Percentiles rank a stretch among this genome's conserved stretches.
phyloP scores from a whole-genome alignment of 129 eudicot genomes.

The Pulicaria dysenterica region DNA sequence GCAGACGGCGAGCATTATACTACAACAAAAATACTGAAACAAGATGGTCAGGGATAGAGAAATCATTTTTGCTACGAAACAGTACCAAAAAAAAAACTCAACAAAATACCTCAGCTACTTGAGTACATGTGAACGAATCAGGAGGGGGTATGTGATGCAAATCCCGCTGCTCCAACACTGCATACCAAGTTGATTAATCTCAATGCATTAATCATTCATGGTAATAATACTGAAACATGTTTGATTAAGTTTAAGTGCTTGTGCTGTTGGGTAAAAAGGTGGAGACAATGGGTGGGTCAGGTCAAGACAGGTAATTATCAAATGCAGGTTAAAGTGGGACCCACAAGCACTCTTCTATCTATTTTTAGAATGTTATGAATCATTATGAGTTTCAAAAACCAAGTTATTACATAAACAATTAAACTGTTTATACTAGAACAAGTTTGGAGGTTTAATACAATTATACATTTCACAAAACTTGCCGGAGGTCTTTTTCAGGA shows the following conservation, averaged over 20 bases:
- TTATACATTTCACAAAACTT: too few species aligned
- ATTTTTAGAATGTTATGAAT: too few species aligned
- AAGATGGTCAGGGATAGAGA: not conserved
- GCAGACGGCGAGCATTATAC: slow-evolving; percentile 19
- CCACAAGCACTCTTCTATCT: too few species aligned
- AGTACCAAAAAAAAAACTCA: slow-evolving; percentile 6
- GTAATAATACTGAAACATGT: not conserved
- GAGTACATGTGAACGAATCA: slow-evolving; percentile 63
- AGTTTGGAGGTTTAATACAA: too few species aligned
- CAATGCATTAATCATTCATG: not conserved
- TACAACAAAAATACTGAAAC: slow-evolving; percentile 9
- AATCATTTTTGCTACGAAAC: slow-evolving; percentile 2
- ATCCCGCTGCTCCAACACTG: slow-evolving; percentile 98
- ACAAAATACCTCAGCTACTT: slow-evolving; percentile 53
- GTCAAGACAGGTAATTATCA: too few species aligned
- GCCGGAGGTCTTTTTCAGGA: too few species aligned
- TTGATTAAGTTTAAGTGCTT: not conserved
- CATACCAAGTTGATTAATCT: slow-evolving; percentile 30
- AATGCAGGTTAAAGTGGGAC: too few species aligned
- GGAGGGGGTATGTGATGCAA: slow-evolving; percentile 91
- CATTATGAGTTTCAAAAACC: too few species aligned
- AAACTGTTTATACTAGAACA: too few species aligned
- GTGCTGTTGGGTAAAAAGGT: too few species aligned
- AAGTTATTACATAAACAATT: too few species aligned
- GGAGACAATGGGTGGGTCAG: too few species aligned